Conservation (phyloP, 2,329 filamentous ascomycete genomes). For the Metarhizium sp. region DNA sequence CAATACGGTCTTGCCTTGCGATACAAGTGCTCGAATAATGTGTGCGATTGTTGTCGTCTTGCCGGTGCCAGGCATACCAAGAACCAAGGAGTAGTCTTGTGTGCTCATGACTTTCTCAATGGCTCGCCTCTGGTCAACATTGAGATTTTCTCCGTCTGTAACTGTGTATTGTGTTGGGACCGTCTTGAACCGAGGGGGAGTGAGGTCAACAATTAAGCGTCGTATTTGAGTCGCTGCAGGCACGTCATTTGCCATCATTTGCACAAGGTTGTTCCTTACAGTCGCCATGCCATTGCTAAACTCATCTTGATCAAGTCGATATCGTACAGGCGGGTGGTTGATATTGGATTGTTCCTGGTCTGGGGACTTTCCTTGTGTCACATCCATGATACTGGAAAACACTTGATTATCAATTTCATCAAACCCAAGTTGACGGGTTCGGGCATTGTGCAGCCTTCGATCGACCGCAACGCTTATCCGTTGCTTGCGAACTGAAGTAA, state of each 20-base stretch:
- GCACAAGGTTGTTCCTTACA: constrained; percentile 86
- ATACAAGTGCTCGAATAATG: constrained; percentile 83
- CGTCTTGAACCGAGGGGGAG: constrained; percentile 63
- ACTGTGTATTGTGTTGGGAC: constrained; percentile 54
- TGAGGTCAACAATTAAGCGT: constrained; percentile 69
- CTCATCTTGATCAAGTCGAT: constrained; percentile 92
- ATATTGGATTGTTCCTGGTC: constrained; percentile 43
- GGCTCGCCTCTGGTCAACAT: constrained; percentile 76
- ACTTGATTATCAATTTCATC: constrained; percentile 69
- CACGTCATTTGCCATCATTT: constrained; percentile 75
- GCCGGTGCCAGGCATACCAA: constrained; percentile 96
- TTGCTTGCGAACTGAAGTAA: constrained; percentile 65
- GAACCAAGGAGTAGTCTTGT: constrained; percentile 88
- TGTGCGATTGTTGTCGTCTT: constrained; percentile 98
- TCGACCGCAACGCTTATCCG: constrained; percentile 85
- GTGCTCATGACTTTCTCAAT: constrained; percentile 95
- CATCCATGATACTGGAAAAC: constrained; percentile 88
- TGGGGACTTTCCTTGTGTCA: constrained; percentile 45
- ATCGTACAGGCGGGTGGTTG: constrained; percentile 51
- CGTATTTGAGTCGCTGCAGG: constrained; percentile 65
- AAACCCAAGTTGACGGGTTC: constrained; percentile 67
- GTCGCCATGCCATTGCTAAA: constrained; percentile 97
- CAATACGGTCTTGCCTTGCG: constrained; percentile 84
- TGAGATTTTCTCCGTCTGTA: constrained; percentile 57
- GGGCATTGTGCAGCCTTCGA: constrained; percentile 76